Evolutionary conservation across 306 rosid species (phyloP).

Genomic region (Medicago lupulina): DNA sequence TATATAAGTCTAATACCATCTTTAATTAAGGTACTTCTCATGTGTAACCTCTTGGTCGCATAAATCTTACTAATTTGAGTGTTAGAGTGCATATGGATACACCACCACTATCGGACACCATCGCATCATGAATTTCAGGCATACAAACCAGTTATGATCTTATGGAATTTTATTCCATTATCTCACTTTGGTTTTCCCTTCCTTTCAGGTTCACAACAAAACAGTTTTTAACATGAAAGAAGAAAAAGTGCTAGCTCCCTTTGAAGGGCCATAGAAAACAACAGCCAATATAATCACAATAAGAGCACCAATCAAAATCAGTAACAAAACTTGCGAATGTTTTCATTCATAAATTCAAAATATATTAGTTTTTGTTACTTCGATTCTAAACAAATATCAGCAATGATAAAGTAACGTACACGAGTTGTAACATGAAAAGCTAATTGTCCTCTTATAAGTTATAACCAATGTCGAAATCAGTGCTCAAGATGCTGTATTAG

Average conservation of each 20-base stretch:
- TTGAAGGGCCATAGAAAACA: background rate
- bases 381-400: slow-evolving; percentile 23
- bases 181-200: background rate
- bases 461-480: background rate
- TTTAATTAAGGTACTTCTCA: too few species aligned
- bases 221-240: background rate
- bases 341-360: background rate
- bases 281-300: background rate
- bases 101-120: too few species aligned
- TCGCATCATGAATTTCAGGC: too few species aligned
- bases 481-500: background rate
- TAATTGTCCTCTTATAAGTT: background rate
- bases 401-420: too few species aligned
- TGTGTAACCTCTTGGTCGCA: too few species aligned
- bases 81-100: too few species aligned
- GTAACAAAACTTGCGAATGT: background rate
- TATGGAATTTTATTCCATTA: too few species aligned
- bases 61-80: too few species aligned
- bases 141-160: too few species aligned
- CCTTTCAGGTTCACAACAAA: background rate
- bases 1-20: too few species aligned
- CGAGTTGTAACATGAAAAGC: background rate
- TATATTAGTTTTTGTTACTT: background rate
- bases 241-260: too few species aligned
- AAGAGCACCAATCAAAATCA: background rate